Evolutionary conservation across 2,329 filamentous ascomycete genomes (phyloP), one percentile per base, ranked within the genome.

Genomic region (Talaromyces albobiverticillius): DNA sequence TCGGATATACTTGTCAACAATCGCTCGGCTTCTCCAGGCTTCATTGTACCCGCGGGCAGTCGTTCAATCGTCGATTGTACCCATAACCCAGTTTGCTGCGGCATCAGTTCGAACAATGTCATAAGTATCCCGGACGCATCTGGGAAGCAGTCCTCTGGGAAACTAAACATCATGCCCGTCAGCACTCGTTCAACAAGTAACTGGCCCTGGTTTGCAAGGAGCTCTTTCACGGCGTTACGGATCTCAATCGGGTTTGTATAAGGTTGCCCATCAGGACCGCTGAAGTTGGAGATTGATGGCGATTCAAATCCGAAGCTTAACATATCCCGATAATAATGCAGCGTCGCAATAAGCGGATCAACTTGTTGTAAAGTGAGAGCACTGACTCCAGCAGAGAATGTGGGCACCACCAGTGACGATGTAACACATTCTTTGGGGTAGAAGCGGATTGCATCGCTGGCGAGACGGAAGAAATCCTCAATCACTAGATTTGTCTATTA

Each of bases 91-190:
- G 91, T 90, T 66, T 94, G 82, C 51, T 83, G 78, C 0, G 94
- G 94, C 66, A 95, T 78, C 38, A 97, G 77, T 69, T 96, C 88
- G 67, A 99, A 96, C 60, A 97, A 79, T 3, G 87, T 86, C 57
- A 99, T 83, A 50, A 99, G 76, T n/a, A 96, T 90, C 4, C 91
- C 92, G 46, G 90, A 96, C 14, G 91, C 92, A 67, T 99, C 94
- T 0, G 92, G 87, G 67, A 97, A 95, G 74, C 92, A 96, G 70
- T 97, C 94, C 41, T 89, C 84, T 0, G 94, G 95, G 75, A 99
- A 99, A 0, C 88, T 95, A 70, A 96, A 96, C 93, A 99, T 97
- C 92, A 99, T 95, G 57, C 94, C 94, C 1, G 92, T 94, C 76
- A 99, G 81, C 55, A 95, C 86, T 59, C 92, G 88, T 72, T 96